Conservation (phyloP, 2,329 filamentous ascomycete species). For the Stylonectria norvegica region DNA sequence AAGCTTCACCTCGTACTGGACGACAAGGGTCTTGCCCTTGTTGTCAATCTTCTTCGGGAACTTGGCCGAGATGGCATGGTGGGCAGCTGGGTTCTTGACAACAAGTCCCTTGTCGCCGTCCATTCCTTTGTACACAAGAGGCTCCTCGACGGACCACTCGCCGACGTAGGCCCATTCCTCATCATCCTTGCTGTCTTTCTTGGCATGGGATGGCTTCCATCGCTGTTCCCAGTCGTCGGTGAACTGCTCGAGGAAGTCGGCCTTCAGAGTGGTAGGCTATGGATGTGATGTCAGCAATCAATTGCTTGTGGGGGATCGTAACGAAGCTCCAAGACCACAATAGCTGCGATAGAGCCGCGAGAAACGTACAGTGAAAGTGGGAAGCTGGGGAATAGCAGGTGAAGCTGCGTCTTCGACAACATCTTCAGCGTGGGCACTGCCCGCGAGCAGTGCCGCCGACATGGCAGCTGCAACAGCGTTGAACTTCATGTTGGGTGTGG, state of each 20-base stretch:
- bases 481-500: conserved; percentile 74
- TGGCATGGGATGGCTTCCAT: conserved; percentile 94
- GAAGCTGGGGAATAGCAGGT: conserved; percentile 60
- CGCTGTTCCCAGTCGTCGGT: conserved; percentile 90
- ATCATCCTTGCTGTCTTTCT: conserved; percentile 78
- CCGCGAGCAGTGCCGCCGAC: conserved; percentile 69
- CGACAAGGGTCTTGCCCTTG: conserved; percentile 94
- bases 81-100: conserved; percentile 94
- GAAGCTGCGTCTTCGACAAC: conserved; percentile 53
- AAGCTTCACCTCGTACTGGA: conserved; percentile 99
- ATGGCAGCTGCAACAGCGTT: conserved; percentile 73
- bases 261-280: conserved; percentile 84
- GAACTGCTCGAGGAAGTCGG: conserved; percentile 97
- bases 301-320: conserved; percentile 6
- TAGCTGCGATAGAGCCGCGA: background rate
- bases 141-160: conserved; percentile 96
- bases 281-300: conserved; percentile 23
- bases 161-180: conserved; percentile 98
- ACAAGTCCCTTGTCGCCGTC: conserved; percentile 95
- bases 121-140: conserved; percentile 83
- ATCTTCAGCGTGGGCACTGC: conserved; percentile 67
- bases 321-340: background rate
- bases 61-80: conserved; percentile 99
- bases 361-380: conserved; percentile 80
- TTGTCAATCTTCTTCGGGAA: conserved; percentile 95